phyloP scores from a whole-genome alignment of 495 filamentous ascomycete species.

The Neurospora sp. region DNA sequence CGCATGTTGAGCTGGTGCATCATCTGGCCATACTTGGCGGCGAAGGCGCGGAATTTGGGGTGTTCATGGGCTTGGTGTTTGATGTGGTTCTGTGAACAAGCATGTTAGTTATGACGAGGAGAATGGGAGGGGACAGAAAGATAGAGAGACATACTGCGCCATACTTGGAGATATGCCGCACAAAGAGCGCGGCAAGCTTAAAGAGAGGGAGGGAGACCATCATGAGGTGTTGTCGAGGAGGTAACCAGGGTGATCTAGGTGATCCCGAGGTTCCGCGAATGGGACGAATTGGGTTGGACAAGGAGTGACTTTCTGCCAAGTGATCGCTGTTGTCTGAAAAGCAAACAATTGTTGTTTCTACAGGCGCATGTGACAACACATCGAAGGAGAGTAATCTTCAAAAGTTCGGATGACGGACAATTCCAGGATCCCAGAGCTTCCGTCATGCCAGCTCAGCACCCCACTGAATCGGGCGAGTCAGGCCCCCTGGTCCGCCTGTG shows the following conservation, averaged over 20 bases:
- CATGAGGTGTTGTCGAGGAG: slow-evolving; percentile 23
- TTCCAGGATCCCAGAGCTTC: neutral
- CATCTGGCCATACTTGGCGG: slow-evolving; percentile 54
- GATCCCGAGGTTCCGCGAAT: neutral
- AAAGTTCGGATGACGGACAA: neutral
- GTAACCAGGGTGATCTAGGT: neutral
- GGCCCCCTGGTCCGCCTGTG: neutral
- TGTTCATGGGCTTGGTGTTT: slow-evolving; percentile 93
- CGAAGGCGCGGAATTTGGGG: slow-evolving; percentile 75
- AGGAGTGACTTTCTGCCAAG: neutral
- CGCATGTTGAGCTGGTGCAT: slow-evolving; percentile 95
- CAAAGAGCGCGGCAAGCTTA: slow-evolving; percentile 38
- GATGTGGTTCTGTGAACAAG: slow-evolving; percentile 63
- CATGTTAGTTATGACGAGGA: neutral
- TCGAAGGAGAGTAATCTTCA: neutral
- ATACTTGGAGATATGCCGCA: slow-evolving; percentile 50
- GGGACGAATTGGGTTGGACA: neutral
- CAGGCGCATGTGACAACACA: neutral
- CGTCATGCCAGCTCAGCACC: neutral
- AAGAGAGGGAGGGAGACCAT: slow-evolving; percentile 41
- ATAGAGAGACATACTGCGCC: slow-evolving; percentile 33
- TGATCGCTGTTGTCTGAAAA: neutral
- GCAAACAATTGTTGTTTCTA: neutral
- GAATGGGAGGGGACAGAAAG: neutral
- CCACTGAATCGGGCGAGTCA: neutral